These are phyloP conservation scores for Tothia fuscella DNA, from an alignment of 2,329 filamentous ascomycete species.

Conservation along the genomic window DNA sequence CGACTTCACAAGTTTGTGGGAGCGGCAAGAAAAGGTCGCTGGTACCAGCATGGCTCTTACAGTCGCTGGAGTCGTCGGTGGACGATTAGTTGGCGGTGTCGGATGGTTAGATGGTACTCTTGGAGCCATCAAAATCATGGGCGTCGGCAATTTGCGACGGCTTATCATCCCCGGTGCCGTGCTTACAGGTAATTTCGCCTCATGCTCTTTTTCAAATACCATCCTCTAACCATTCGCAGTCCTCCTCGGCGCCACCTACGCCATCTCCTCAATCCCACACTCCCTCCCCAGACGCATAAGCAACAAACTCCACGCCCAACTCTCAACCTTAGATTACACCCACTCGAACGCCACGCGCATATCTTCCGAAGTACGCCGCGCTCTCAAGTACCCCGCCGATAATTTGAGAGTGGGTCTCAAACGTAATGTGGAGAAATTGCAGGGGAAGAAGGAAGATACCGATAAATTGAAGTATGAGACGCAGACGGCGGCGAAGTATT, in stretches of 20 bases:
- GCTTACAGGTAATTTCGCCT: slow-evolving; percentile 54
- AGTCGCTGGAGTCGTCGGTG: slow-evolving; percentile 72
- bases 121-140: slow-evolving; percentile 67
- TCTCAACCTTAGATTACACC: slow-evolving; percentile 79
- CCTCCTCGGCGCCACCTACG: slow-evolving; percentile 63
- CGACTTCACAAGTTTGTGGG: slow-evolving; percentile 69
- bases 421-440: slow-evolving; percentile 71
- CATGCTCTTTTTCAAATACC: neutral
- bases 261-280: slow-evolving; percentile 75
- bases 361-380: slow-evolving; percentile 72
- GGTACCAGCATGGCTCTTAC: slow-evolving; percentile 93
- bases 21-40: slow-evolving; percentile 87
- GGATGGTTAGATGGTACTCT: slow-evolving; percentile 84
- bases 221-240: slow-evolving; percentile 34
- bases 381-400: slow-evolving; percentile 76
- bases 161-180: slow-evolving; percentile 72
- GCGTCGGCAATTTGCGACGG: slow-evolving; percentile 67
- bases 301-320: slow-evolving; percentile 69
- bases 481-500: slow-evolving; percentile 81
- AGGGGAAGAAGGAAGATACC: slow-evolving; percentile 68
- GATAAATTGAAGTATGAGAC: slow-evolving; percentile 71
- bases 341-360: slow-evolving; percentile 81
- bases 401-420: slow-evolving; percentile 75
- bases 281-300: slow-evolving; percentile 79
- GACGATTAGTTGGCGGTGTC: slow-evolving; percentile 67